Evolutionary conservation across 176 grass and related monocot species (phyloP), one percentile per base, ranked within the genome.

Genomic region (Carex pumila): DNA sequence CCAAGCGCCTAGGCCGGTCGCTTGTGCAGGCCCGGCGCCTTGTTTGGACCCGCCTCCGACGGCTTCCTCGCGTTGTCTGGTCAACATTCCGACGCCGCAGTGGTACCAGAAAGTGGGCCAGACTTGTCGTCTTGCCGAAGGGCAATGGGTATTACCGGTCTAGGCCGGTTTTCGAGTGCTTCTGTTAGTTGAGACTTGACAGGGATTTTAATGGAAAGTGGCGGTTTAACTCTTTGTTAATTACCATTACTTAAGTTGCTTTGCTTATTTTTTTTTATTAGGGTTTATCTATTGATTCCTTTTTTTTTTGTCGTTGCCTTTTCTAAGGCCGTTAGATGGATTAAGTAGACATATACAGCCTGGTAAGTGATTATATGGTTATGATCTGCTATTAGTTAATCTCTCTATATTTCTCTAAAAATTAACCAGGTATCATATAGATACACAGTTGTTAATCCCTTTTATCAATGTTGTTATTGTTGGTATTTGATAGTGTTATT

Each of bases 21-120:
- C 76, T 89, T 4, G 77, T 85, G 63, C 90, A 89, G 54, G 89
- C 87, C 22, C 83, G 92, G 14, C 90, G 94, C 70, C 90, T 97
- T 67, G 88, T 97, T 73, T 97, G 89, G 92, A 61, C 34, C 45
- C 88, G 94, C 18, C 77, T 94, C 15, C 83, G 90, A 0, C 85
- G 71, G 18, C 84, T 91, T 13, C 94, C 90, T 41, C 61, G 88
- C 7, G 62, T 91, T 1, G 87, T 86, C 1, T 83, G 80, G 80
- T 83, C 80, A 4, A 81, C 21, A 13, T 55, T 85, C n/a, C 18
- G 62, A 18, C 61, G 43, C 21, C 34, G 80, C 2, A 43, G 32
- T 14, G 34, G 80, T 8, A 43, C 19, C 47, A 67, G 80, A 53
- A 82, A 39, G 12, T 82, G 80, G 80, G 47, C 19, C 17, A 12